Base-by-base conservation (phyloP, 1,139 yeast species). In the Geotrichum europaeum region DNA sequence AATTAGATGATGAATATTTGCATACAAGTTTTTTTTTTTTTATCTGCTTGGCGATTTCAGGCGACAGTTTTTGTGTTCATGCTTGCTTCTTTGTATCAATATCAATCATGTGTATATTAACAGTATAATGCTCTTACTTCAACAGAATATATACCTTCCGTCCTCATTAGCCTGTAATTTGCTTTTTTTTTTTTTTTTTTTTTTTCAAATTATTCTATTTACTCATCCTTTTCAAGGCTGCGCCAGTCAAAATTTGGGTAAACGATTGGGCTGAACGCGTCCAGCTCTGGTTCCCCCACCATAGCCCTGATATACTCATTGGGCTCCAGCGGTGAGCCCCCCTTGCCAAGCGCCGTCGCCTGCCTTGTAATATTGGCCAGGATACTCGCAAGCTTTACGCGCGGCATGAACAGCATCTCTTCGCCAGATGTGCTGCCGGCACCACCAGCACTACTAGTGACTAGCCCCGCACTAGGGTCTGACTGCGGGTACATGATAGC, bases 221-320 rank as follows among this genome's bases (percentile, higher is more conserved):
- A 40, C 45, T 57, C 56, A 47, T 59, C 56, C 32, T 55, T 53
- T 13, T 66, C 64, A 32, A 66, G 55, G 51, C 55, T 62, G 36
- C 66, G 54, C 72, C 72, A 69, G 55, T 85, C 88, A 73, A 88
- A 89, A 71, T 90, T 90, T 43, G 96, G 87, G 73, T 92, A 92
- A 10, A 92, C 94, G 67, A 91, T 82, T 4, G 97, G 97, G 74
- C 96, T 86, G 68, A 92, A 82, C 63, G 91, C 96, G 67, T 89
- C 96, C 64, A 92, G 80, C 64, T 85, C 91, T 30, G 84, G 85
- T 43, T 84, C 77, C 59, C 73, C 73, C 60, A 77, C 77, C 77
- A 81, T 78, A 10, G 75, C 76, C 15, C 73, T 73, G 18, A 81
- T 72, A 58, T 81, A 81, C 59, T 79, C 82, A 65, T 81, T 81